These are phyloP conservation scores for Lactarius sanguifluus DNA, from an alignment of 768 basidiomycete genomes.

Conservation along the genomic window DNA sequence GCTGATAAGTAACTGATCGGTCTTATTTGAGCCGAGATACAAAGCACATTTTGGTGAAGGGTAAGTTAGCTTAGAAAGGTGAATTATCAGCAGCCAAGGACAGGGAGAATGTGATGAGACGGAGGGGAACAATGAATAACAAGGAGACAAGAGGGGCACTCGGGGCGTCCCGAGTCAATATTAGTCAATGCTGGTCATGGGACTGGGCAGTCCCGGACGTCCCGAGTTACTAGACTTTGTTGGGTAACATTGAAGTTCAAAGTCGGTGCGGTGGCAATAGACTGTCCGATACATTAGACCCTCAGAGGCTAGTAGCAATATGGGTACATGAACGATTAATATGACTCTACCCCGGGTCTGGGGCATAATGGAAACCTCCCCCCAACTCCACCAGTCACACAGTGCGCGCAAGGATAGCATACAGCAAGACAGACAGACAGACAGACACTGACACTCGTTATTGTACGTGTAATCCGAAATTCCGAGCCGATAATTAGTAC, in stretches of 20 bases:
- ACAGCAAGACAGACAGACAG: background rate
- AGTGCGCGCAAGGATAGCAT: conserved; percentile 22
- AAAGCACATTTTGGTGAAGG: background rate
- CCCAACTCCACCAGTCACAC: conserved; percentile 16
- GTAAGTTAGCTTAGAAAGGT: background rate
- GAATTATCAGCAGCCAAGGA: background rate
- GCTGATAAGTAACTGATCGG: background rate
- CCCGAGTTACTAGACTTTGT: conserved; percentile 25
- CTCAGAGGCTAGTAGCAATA: conserved; percentile 6
- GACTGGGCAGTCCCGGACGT: conserved; percentile 4
- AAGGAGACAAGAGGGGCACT: background rate
- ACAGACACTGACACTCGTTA: background rate
- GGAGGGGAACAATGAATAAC: no score
- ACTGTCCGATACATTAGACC: background rate
- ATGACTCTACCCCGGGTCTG: conserved; percentile 15
- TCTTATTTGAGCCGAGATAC: background rate
- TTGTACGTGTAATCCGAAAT: background rate
- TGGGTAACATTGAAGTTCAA: conserved; percentile 28
- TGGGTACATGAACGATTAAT: conserved; percentile 17
- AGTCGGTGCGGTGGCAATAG: conserved; percentile 19
- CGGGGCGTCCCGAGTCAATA: background rate
- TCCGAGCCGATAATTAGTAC: conserved; percentile 2
- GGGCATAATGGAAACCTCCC: conserved; percentile 25
- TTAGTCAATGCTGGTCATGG: background rate
- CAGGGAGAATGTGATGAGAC: background rate